A percentile compares a stretch with the other conserved stretches of the same genome.
Evolutionary conservation across 2,329 filamentous ascomycete genomes (phyloP).

Genomic region (Calonectria pteridis): DNA sequence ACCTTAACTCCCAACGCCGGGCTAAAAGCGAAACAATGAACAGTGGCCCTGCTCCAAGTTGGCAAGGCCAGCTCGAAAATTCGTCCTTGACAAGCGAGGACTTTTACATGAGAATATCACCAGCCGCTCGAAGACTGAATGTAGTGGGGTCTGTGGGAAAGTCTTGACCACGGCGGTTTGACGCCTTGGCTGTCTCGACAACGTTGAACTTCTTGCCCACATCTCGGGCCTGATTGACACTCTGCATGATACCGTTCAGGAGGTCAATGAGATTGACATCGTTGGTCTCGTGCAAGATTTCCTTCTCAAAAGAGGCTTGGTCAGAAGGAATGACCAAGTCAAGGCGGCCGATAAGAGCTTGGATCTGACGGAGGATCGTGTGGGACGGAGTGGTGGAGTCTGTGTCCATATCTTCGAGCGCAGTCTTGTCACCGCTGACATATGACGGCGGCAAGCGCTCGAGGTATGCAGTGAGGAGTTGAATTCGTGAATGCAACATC

Average conservation of each 20-base stretch:
- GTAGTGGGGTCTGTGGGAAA: conserved; percentile 38
- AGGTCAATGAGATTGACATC: conserved; percentile 85
- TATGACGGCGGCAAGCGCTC: conserved; percentile 76
- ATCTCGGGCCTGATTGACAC: conserved; percentile 77
- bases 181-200: conserved; percentile 59
- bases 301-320: conserved; percentile 72
- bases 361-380: conserved; percentile 86
- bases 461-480: conserved; percentile 82
- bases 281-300: conserved; percentile 83
- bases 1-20: conserved; percentile 43
- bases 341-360: conserved; percentile 85
- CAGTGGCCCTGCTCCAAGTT: conserved; percentile 1
- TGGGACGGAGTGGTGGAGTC: conserved; percentile 67
- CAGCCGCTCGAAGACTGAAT: conserved; percentile 44
- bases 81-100: neutral
- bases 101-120: conserved; percentile 49
- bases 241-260: conserved; percentile 80
- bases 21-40: conserved; percentile 36
- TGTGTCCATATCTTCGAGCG: conserved; percentile 49
- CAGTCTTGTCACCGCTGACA: conserved; percentile 63
- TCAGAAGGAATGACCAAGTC: conserved; percentile 83
- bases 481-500: conserved; percentile 86
- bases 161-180: conserved; percentile 38
- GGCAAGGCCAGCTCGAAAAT: neutral
- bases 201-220: conserved; percentile 80